Conservation (phyloP, 441 rosid species). For the Erodium moschatum region DNA sequence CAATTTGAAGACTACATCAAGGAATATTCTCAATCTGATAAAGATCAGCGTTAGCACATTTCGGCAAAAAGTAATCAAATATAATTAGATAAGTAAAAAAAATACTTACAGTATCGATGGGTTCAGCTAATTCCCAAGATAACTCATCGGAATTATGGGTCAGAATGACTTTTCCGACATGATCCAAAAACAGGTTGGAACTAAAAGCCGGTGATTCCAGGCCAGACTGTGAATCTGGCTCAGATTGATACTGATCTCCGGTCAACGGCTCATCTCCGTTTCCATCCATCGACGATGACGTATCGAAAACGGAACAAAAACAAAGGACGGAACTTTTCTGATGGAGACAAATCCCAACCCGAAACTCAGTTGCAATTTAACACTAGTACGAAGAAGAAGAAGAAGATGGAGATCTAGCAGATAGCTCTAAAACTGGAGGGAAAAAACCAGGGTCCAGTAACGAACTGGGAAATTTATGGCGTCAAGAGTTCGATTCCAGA, state of each 20-base stretch:
- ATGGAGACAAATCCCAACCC: neutral
- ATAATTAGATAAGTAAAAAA: neutral
- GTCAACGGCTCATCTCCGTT: conserved; percentile 18
- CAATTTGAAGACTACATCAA: neutral
- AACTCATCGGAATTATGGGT: conserved; percentile 46
- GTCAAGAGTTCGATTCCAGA: neutral
- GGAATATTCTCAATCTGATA: neutral
- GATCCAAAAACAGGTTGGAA: conserved; percentile 45
- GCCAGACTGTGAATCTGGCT: conserved; percentile 14
- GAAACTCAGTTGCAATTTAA: neutral
- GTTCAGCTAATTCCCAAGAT: conserved; percentile 53
- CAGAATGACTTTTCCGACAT: conserved; percentile 55
- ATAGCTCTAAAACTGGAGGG: neutral
- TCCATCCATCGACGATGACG: conserved; percentile 26
- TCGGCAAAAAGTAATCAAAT: neutral
- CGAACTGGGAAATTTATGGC: neutral
- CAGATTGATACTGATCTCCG: conserved; percentile 17
- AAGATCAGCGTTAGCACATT: neutral
- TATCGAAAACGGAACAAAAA: neutral
- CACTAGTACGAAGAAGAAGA: neutral
- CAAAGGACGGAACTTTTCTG: neutral
- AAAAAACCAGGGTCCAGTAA: neutral
- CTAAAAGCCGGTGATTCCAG: conserved; percentile 25
- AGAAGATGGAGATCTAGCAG: neutral
- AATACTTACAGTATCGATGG: conserved; percentile 41